Evolutionary conservation across 768 basidiomycete genomes (phyloP), one percentile per base, ranked within the genome.

Genomic region (Lyophyllum shimeji): DNA sequence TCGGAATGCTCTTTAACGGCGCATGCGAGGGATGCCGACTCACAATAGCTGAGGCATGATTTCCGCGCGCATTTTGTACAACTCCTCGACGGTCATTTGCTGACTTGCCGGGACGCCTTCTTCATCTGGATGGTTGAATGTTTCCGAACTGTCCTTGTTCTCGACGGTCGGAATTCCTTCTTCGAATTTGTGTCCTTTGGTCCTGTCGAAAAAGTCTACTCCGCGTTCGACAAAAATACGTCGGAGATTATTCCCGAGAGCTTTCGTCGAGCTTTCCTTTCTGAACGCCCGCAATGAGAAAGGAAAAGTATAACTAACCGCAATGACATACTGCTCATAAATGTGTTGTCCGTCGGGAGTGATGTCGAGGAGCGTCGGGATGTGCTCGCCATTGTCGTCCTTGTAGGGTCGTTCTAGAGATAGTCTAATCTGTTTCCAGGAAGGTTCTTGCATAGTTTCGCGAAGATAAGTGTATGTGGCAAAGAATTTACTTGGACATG

Each of bases 321-420:
- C 52, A 34, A 53, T 25, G 50, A 69, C 86, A 63, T 74, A 92
- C 91, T 85, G 79, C 74, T 93, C 88, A 56, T 85, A 85, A 46
- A 88, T 72, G 50, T 82, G 80, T 58, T 84, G 78, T 37, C 90
- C 89, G 42, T 90, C 85, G 23, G 80, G 76, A 7, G 81, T 78
- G 52, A 94, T 89, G 64, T 94, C 90, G 24, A 80, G 71, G 25
- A 93, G 71, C 5, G 76, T 74, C 23, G 82, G 86, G 25, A 93
- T 82, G 8, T 65, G 76, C 44, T 81, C 74, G 7, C 88, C 90
- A 34, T 79, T 70, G 60, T 93, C 90, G 63, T 91, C 87, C 68
- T 87, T 91, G 74, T 92, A 92, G 0, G 89, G 90, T 37, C 84
- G 76, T 66, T 94, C 91, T 29, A 94, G 77, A 1, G 89, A 86